Conservation (phyloP, 2,329 filamentous ascomycete genomes). For the Colletotrichum horii region DNA sequence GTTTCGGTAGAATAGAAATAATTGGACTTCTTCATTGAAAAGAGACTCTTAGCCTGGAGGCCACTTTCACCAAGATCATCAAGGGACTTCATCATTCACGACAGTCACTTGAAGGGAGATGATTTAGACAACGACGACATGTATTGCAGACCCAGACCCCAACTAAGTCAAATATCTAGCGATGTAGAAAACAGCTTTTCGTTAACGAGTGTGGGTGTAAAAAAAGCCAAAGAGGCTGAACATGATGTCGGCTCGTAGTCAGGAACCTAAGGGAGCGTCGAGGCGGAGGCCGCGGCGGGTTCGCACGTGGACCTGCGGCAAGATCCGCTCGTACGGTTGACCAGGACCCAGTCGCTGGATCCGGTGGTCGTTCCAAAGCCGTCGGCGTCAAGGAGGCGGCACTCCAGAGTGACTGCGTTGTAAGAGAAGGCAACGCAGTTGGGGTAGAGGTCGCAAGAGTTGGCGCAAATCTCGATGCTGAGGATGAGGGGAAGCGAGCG, state of each 20-base stretch:
- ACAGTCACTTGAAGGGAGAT: background rate
- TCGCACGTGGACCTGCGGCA: background rate
- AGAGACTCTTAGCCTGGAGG: too few species aligned
- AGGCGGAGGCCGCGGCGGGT: background rate
- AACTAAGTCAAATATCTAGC: background rate
- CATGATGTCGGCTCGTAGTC: background rate
- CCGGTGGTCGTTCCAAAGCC: background rate
- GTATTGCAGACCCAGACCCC: background rate
- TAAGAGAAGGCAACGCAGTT: background rate
- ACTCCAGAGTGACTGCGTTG: background rate
- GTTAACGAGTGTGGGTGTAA: background rate
- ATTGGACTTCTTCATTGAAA: too few species aligned
- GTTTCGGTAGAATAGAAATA: too few species aligned
- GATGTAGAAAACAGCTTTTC: background rate
- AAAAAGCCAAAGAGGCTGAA: background rate
- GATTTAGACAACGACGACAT: background rate
- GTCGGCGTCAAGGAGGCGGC: background rate
- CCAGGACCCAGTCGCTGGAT: background rate
- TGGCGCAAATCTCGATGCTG: background rate
- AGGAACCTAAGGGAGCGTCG: background rate
- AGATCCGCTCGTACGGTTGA: background rate
- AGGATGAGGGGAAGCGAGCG: background rate
- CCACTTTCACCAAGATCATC: background rate
- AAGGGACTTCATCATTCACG: background rate
- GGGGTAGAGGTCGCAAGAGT: background rate